Evolutionary conservation across 805 yeast genomes (phyloP), one percentile per base, ranked within the genome.

Genomic region (Dipodascus geniculatus): DNA sequence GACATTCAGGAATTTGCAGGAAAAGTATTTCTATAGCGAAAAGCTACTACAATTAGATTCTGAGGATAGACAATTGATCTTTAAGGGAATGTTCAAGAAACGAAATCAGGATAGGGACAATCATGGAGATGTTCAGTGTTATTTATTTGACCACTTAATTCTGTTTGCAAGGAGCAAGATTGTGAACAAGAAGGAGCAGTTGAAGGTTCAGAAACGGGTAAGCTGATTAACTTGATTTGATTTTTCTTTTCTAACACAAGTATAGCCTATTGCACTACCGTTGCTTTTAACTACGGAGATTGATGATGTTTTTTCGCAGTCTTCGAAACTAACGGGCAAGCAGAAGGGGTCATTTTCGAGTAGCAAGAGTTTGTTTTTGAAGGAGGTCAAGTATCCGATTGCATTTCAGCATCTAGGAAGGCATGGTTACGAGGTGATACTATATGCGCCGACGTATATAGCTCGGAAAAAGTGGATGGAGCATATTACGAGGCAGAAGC

Each of bases 101-200:
- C 75, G 88, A 57, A 85, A 82, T 57, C 85, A 83, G 61, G 88
- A 83, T 57, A 85, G 85, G 59, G 81, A 78, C 53, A 76, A 76
- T 51, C 83, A 80, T 57, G 88, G 88, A 54, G 89, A 82, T 59
- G 85, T 93, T 54, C 96, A 88, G 60, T 81, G 86, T 38, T 91
- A 90, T 64, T 65, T 93, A 47, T 80, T 93, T 63, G 99, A 93
- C 65, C 93, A 93, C 68, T 87, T 90, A 49, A 65, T 93, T 22
- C 70, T 93, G 53, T 83, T 93, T 66, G 90, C 88, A 20, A 83
- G 91, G 63, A 84, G 85, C 52, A 95, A 91, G 67, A 74, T 85
- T n/a, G 88, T 86, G 53, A 90, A 87, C 65, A 89, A 89, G 68
- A 79, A 96, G 63, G 97, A 91, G 63, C 95, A 87, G 57, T 85